A percentile compares a stretch with the other conserved stretches of the same genome.
phyloP scores from a whole-genome alignment of 331 rosid species.

The Telfairia occidentalis region DNA sequence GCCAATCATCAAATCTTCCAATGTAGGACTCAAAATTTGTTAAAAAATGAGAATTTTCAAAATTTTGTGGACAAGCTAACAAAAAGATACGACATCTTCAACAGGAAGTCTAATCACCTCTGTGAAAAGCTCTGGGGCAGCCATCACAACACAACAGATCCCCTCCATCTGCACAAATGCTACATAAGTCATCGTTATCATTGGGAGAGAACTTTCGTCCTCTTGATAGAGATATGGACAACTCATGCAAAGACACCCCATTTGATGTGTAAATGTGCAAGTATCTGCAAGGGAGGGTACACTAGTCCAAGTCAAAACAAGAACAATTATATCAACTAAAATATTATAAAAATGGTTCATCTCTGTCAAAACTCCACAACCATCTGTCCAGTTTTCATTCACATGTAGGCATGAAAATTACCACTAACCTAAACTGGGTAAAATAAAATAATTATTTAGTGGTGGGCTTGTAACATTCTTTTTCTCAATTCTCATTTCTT shows the following conservation, averaged over 20 bases:
- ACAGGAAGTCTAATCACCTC: slow-evolving; percentile 32
- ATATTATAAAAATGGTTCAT: background rate
- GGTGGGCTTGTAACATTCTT: background rate
- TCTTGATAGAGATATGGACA: slow-evolving; percentile 59
- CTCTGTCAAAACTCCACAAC: background rate
- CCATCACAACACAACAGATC: slow-evolving; percentile 83
- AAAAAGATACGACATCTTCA: background rate
- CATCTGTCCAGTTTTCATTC: background rate
- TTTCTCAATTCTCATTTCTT: background rate
- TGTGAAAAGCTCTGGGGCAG: slow-evolving; percentile 86
- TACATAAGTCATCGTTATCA: slow-evolving; percentile 78
- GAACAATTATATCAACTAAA: background rate
- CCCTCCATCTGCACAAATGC: slow-evolving; percentile 71
- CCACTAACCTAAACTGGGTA: background rate
- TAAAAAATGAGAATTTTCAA: background rate
- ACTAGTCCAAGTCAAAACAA: slow-evolving; percentile 13
- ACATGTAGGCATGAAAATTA: background rate
- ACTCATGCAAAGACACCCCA: slow-evolving; percentile 87
- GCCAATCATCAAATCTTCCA: background rate
- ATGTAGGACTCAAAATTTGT: background rate
- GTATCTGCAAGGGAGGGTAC: slow-evolving; percentile 46
- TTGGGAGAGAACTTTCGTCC: slow-evolving; percentile 37
- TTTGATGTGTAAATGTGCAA: slow-evolving; percentile 73
- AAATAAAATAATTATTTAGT: background rate
- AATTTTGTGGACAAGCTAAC: background rate